Percentiles rank a stretch among this genome's conserved stretches.
These are phyloP conservation scores for Penicillium corylophilum DNA, from an alignment of 2,329 filamentous ascomycete species.

Conservation along the genomic window DNA sequence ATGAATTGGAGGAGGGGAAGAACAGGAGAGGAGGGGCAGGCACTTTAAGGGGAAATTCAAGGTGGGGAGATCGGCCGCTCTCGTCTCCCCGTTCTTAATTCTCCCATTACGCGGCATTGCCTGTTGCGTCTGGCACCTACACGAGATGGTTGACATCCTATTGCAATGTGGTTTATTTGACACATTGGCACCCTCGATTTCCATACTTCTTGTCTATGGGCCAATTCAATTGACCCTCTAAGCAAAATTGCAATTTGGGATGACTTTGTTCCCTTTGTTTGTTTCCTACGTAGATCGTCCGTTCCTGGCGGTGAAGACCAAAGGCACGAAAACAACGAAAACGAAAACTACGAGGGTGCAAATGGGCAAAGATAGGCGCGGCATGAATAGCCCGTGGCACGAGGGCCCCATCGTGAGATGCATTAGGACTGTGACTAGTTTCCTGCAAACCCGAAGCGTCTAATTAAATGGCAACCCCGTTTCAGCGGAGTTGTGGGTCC, in stretches of 20 bases:
- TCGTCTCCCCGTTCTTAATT: background rate
- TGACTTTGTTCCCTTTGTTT: no score
- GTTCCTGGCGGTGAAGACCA: constrained; percentile 5
- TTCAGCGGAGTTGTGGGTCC: constrained; percentile 3
- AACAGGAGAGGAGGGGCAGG: constrained; percentile 2
- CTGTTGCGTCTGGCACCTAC: background rate
- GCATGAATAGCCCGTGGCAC: background rate
- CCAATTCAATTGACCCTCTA: background rate
- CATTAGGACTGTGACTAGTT: background rate
- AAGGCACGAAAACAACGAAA: background rate
- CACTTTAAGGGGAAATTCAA: constrained; percentile 4
- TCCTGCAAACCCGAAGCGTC: background rate
- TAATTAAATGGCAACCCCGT: background rate
- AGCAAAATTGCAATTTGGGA: no score
- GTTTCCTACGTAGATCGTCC: background rate
- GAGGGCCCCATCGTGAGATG: background rate
- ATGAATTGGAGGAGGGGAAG: constrained; percentile 1
- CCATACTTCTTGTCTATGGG: background rate
- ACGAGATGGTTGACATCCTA: background rate
- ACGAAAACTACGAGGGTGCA: background rate
- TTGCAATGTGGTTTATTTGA: background rate
- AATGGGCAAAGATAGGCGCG: background rate
- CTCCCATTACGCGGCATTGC: background rate
- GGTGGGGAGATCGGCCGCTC: background rate
- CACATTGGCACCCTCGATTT: background rate